These are phyloP conservation scores for Erodium texanum DNA, from an alignment of 441 rosid genomes.

Conservation along the genomic window DNA sequence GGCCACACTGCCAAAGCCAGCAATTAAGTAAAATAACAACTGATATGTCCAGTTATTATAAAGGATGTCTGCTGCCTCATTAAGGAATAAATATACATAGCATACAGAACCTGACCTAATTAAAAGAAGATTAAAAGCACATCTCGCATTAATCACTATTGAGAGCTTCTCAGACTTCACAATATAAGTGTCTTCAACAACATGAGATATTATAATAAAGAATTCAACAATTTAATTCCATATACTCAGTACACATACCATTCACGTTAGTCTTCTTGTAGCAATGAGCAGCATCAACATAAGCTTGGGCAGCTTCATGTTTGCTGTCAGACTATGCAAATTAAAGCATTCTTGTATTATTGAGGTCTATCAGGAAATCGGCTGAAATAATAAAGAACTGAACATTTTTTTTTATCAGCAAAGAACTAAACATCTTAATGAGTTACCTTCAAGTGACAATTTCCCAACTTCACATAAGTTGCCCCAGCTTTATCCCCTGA, in stretches of 20 bases:
- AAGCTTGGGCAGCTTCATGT: constrained; percentile 92
- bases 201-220: not conserved
- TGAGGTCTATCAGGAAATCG: not conserved
- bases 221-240: not conserved
- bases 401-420: too few relatives aligned
- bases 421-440: not conserved
- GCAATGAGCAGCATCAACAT: constrained; percentile 86
- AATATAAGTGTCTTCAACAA: not conserved
- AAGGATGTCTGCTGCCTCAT: not conserved
- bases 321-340: constrained; percentile 71
- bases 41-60: not conserved
- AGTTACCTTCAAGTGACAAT: constrained; percentile 72
- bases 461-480: constrained; percentile 61
- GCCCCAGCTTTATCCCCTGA: constrained; percentile 89
- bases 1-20: not conserved
- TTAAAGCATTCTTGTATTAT: not conserved
- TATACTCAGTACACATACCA: constrained; percentile 36
- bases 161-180: not conserved
- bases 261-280: constrained; percentile 70
- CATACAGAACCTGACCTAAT: not conserved
- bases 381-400: not conserved
- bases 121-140: not conserved
- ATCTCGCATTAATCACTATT: not conserved
- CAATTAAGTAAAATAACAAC: not conserved
- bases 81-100: too few relatives aligned